Conservation (phyloP, 2,329 filamentous ascomycete species). For the Tricladium varicosporioides region DNA sequence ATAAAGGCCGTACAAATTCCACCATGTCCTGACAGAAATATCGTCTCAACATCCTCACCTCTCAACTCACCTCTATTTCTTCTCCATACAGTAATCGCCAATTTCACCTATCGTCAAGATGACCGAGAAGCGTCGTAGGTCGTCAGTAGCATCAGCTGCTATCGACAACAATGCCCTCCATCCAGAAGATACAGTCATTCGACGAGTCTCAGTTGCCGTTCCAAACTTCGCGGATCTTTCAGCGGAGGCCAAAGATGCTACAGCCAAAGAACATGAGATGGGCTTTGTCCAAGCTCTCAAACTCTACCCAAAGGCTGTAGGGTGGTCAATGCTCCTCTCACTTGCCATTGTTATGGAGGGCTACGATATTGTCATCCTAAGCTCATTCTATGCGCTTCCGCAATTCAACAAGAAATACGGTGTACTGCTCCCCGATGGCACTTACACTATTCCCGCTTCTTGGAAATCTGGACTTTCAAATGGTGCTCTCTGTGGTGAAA, state of each 20-base stretch:
- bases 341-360: slow-evolving; percentile 41
- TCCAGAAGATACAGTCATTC: slow-evolving; percentile 2
- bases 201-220: slow-evolving; percentile 3
- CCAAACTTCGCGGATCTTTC: slow-evolving; percentile 3
- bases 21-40: too few species aligned
- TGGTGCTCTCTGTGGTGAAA: slow-evolving; percentile 33
- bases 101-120: not conserved
- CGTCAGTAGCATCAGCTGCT: not conserved
- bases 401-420: slow-evolving; percentile 35
- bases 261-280: slow-evolving; percentile 21
- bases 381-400: slow-evolving; percentile 37
- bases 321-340: slow-evolving; percentile 37
- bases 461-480: slow-evolving; percentile 34
- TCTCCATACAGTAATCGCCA: not conserved
- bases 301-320: slow-evolving; percentile 23
- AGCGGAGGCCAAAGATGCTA: slow-evolving; percentile 18
- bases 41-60: too few species aligned
- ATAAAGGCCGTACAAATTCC: too few species aligned
- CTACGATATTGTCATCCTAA: slow-evolving; percentile 38
- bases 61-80: not conserved
- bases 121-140: not conserved
- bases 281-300: slow-evolving; percentile 16
- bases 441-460: slow-evolving; percentile 28
- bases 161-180: slow-evolving; percentile 2
- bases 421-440: slow-evolving; percentile 28